phyloP scores from a whole-genome alignment of 345 rosid species.

The Heritiera fomes region DNA sequence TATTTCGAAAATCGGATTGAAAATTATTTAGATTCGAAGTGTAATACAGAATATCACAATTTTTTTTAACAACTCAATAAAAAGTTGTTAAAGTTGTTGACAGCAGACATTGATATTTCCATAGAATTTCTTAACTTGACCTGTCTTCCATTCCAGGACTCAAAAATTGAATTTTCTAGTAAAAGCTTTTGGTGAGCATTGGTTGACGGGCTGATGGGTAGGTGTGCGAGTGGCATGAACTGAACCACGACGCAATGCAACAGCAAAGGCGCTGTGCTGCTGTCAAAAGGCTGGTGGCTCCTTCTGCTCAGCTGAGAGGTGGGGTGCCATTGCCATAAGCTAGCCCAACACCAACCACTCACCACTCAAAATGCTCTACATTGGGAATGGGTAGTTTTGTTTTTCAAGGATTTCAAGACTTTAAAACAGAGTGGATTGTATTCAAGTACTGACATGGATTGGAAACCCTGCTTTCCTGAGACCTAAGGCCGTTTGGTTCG shows the following conservation, averaged over 20 bases:
- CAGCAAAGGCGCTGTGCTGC: not conserved
- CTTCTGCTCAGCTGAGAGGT: not conserved
- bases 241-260: constrained; percentile 26
- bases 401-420: not conserved
- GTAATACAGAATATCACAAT: too few species aligned
- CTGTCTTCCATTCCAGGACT: too few species aligned
- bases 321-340: not conserved
- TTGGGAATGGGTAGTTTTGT: not conserved
- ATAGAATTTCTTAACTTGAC: too few species aligned
- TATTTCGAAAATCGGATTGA: too few species aligned
- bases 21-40: too few species aligned
- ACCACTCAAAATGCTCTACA: not conserved
- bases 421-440: not conserved
- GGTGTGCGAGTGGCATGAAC: constrained; percentile 23
- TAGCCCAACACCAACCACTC: not conserved
- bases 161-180: not conserved
- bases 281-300: not conserved
- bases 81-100: too few species aligned
- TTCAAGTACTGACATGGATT: not conserved
- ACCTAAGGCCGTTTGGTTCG: too few species aligned
- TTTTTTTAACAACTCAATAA: too few species aligned
- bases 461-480: not conserved
- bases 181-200: not conserved
- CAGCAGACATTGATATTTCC: too few species aligned
- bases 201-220: constrained; percentile 10